These are phyloP conservation scores for Alternaria brassicicola DNA, from an alignment of 2,329 filamentous ascomycete genomes.

Conservation along the genomic window DNA sequence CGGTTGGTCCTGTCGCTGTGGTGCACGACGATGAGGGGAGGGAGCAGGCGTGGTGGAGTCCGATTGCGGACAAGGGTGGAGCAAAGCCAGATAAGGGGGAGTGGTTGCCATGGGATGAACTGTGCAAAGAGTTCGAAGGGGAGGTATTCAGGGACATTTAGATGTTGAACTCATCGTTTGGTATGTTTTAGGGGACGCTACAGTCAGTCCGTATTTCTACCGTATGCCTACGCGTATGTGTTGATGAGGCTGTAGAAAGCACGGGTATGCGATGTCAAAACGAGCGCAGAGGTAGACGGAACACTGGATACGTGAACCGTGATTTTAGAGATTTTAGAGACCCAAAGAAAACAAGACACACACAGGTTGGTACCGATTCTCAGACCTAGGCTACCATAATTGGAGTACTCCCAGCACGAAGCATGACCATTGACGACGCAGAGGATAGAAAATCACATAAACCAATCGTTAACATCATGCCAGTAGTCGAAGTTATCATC, in stretches of 20 bases:
- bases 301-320: too few relatives aligned
- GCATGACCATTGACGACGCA: not conserved
- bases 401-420: not conserved
- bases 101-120: not conserved
- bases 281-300: not conserved
- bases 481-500: slow-evolving; percentile 5
- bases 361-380: not conserved
- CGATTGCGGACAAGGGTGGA: slow-evolving; percentile 4
- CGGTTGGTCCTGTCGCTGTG: not conserved
- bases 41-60: slow-evolving; percentile 7
- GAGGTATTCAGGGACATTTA: slow-evolving; percentile 1
- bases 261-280: not conserved
- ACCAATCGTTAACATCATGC: slow-evolving; percentile 23
- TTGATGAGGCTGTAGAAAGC: not conserved
- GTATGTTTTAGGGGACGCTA: not conserved
- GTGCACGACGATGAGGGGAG: not conserved
- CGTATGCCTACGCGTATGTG: not conserved
- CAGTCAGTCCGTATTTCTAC: not conserved
- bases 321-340: not conserved
- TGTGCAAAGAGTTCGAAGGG: not conserved
- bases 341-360: not conserved
- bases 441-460: not conserved
- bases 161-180: not conserved
- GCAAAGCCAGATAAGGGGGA: not conserved
- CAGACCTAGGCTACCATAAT: not conserved